Percentiles rank a stretch among this genome's conserved stretches.
Conservation (phyloP, 2,329 filamentous ascomycete species). For the Fusarium tricinctum region DNA sequence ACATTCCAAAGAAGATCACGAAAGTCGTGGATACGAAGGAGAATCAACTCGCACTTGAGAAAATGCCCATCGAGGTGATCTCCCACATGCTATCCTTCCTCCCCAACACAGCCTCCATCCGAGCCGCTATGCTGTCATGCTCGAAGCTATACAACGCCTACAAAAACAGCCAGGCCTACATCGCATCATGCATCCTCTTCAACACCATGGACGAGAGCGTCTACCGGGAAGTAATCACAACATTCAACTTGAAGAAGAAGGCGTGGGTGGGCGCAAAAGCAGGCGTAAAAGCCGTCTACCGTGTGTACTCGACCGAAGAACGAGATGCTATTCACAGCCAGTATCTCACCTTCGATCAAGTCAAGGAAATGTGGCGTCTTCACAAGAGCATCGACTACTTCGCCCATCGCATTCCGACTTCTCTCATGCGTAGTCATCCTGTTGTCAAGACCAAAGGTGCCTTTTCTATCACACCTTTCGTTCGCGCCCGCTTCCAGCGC, state of each 20-base stretch:
- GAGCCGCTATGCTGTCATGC: conserved; percentile 3
- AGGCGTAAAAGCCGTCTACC: conserved; percentile 1
- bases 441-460: background rate
- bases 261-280: conserved; percentile 13
- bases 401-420: background rate
- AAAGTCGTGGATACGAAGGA: background rate
- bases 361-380: conserved; percentile 19
- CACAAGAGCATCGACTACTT: conserved; percentile 22
- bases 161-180: conserved; percentile 1
- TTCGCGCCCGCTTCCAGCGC: conserved; percentile 17
- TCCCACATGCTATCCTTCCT: conserved; percentile 20
- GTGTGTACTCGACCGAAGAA: background rate
- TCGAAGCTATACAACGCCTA: conserved; percentile 14
- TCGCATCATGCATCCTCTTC: conserved; percentile 22
- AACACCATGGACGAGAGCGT: conserved; percentile 26
- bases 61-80: conserved; percentile 10
- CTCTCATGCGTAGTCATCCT: background rate
- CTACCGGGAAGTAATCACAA: conserved; percentile 7
- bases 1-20: background rate
- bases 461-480: conserved; percentile 7
- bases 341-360: background rate
- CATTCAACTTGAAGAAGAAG: conserved; percentile 3
- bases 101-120: conserved; percentile 4
- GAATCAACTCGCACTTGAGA: background rate
- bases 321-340: background rate